These are phyloP conservation scores for Lasiosphaeria miniovina DNA, from an alignment of 495 filamentous ascomycete species.

Conservation along the genomic window DNA sequence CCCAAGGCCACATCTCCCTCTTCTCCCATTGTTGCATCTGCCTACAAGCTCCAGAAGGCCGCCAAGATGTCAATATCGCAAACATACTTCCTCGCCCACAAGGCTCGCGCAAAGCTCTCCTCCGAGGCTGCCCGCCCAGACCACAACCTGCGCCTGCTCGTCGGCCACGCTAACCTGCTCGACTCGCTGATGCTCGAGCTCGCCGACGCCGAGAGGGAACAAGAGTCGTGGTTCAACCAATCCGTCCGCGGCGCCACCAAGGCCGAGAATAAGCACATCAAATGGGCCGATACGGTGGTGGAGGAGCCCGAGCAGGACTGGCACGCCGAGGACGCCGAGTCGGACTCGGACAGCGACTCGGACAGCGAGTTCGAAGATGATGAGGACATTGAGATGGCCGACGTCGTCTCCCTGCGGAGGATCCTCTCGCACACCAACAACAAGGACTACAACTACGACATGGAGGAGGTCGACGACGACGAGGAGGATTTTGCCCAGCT, in stretches of 20 bases:
- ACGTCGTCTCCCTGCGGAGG: slow-evolving; percentile 44
- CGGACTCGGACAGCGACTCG: slow-evolving; percentile 20
- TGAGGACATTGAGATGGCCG: slow-evolving; percentile 53
- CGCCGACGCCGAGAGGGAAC: slow-evolving; percentile 88
- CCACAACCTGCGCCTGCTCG: slow-evolving; percentile 89
- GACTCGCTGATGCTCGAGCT: slow-evolving; percentile 95
- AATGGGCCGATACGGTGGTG: slow-evolving; percentile 79
- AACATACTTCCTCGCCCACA: slow-evolving; percentile 96
- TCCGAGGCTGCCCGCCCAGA: slow-evolving; percentile 83
- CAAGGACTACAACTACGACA: slow-evolving; percentile 48
- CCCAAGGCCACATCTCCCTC: slow-evolving; percentile 15
- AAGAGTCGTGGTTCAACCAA: slow-evolving; percentile 98
- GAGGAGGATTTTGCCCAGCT: slow-evolving; percentile 70
- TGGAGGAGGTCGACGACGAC: slow-evolving; percentile 66
- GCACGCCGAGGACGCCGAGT: slow-evolving; percentile 61
- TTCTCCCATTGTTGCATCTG: slow-evolving; percentile 22
- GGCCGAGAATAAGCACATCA: slow-evolving; percentile 65
- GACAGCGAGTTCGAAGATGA: slow-evolving; percentile 42
- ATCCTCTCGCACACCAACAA: slow-evolving; percentile 36
- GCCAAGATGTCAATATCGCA: slow-evolving; percentile 93
- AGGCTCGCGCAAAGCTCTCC: slow-evolving; percentile 92
- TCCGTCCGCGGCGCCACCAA: slow-evolving; percentile 73
- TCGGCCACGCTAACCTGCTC: slow-evolving; percentile 96
- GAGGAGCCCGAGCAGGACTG: slow-evolving; percentile 72
- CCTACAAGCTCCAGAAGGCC: slow-evolving; percentile 28